Evolutionary conservation across 2,329 filamentous ascomycete genomes (phyloP).

Genomic region (Alternaria brassicae): DNA sequence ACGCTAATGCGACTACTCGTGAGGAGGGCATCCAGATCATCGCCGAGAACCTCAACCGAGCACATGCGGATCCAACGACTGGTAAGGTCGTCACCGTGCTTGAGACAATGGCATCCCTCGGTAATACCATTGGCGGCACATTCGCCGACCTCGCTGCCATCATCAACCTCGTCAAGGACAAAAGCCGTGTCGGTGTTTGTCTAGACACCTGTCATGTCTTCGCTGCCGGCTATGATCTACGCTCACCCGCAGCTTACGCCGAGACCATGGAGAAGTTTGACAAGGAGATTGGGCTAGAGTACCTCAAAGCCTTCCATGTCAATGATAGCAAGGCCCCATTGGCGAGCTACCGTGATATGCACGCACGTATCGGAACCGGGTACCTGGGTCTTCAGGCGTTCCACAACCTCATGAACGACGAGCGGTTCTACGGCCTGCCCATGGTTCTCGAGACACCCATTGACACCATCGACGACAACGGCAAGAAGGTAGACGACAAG

Average conservation of each 20-base stretch:
- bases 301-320: conserved; percentile 85
- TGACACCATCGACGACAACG: conserved; percentile 70
- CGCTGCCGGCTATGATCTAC: conserved; percentile 89
- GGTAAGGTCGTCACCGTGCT: conserved; percentile 80
- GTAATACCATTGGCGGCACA: conserved; percentile 83
- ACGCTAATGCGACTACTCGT: conserved; percentile 70
- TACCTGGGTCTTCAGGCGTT: conserved; percentile 91
- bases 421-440: conserved; percentile 76
- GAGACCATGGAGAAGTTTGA: conserved; percentile 80
- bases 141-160: conserved; percentile 89
- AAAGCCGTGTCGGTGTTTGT: conserved; percentile 87
- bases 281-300: conserved; percentile 74
- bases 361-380: conserved; percentile 95
- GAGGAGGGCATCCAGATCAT: conserved; percentile 78
- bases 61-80: conserved; percentile 72
- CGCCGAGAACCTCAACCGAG: conserved; percentile 79
- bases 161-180: conserved; percentile 79
- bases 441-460: conserved; percentile 98
- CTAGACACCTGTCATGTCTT: conserved; percentile 97
- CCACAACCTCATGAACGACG: conserved; percentile 87
- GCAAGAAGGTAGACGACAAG: conserved; percentile 75
- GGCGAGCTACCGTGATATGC: conserved; percentile 80
- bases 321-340: conserved; percentile 97
- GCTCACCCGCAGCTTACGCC: conserved; percentile 74
- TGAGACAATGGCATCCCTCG: conserved; percentile 91